Base-by-base conservation (phyloP, 257 asterid species). In the Scutellaria galericulata region DNA sequence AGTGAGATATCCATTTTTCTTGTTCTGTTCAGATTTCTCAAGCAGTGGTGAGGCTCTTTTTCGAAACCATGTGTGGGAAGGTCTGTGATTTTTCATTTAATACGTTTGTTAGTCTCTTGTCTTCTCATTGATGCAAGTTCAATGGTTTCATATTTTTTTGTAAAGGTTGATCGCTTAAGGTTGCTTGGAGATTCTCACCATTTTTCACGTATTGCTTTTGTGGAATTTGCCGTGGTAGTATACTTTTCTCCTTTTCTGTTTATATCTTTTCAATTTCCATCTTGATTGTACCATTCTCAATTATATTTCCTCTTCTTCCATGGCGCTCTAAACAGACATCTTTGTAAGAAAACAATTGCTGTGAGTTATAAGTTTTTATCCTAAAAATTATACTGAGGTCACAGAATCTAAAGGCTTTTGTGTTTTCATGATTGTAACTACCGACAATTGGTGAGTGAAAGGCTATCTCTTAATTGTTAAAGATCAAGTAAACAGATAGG, bases 151-250 rank as follows among this genome's bases (percentile, higher is more conserved):
- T 62, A 67, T 80, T 72, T 63, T 74, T 78, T 84, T 79, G 63
- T 75, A 54, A 89, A 94, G 99, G 99, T 94, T 79, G 71, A 77
- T 76, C 97, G 99, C 78, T 68, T 95, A 90, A 90, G 99, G 95
- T 83, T 95, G 86, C 97, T 94, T 69, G 98, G 98, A 62, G 98
- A 94, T 82, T 89, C 80, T 78, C 96, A 88, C 75, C 97, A 94
- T 83, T 87, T 89, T 11, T 91, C 97, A 58, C 96, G 97, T 72
- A 91, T 94, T 75, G 96, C 93, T 80, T 94, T 94, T 58, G 98
- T 94, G 83, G 98, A 94, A 84, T 94, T 94, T 81, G 90, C 87
- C 41, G 84, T 91, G 98, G 98, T 94, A 83, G 85, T 86, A 71
- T 63, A 12, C 71, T 72, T 75, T 69, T 70, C 68, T 27, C 35